Percentiles rank a stretch among this genome's conserved stretches.
Evolutionary conservation across 1,139 yeast genomes (phyloP).

Genomic region (Pichia sp.): DNA sequence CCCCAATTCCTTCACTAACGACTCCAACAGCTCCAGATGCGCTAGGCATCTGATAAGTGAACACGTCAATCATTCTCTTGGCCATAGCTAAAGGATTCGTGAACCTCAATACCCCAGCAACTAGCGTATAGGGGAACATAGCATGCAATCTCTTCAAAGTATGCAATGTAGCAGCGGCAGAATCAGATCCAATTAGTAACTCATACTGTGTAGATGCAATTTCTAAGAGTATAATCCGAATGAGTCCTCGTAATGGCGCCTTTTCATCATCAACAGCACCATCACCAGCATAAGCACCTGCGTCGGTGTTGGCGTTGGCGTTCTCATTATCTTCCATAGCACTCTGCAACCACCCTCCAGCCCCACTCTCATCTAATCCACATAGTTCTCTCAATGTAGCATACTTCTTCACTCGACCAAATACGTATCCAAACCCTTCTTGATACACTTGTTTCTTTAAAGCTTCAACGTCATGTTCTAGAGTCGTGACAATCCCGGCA

Average conservation of each 20-base stretch:
- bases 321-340: slow-evolving; percentile 25
- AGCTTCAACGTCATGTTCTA: slow-evolving; percentile 45
- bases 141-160: slow-evolving; percentile 65
- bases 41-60: slow-evolving; percentile 63
- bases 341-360: slow-evolving; percentile 5
- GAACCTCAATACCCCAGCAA: slow-evolving; percentile 66
- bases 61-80: slow-evolving; percentile 68
- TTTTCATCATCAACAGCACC: slow-evolving; percentile 27
- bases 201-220: slow-evolving; percentile 80
- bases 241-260: slow-evolving; percentile 57
- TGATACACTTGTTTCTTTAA: slow-evolving; percentile 46
- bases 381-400: slow-evolving; percentile 46
- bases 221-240: slow-evolving; percentile 78
- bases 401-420: slow-evolving; percentile 55
- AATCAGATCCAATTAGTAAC: slow-evolving; percentile 70
- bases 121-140: slow-evolving; percentile 67
- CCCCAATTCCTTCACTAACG: slow-evolving; percentile 10
- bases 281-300: slow-evolving; percentile 26
- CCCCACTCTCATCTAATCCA: slow-evolving; percentile 6
- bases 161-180: slow-evolving; percentile 62
- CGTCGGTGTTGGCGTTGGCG: slow-evolving; percentile 20
- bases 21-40: slow-evolving; percentile 30
- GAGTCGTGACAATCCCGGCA: slow-evolving; percentile 35
- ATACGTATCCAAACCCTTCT: slow-evolving; percentile 36
- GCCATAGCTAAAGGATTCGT: slow-evolving; percentile 84